Base-by-base conservation (phyloP, 1,284 basidiomycete genomes). In the Puccinia coronata region DNA sequence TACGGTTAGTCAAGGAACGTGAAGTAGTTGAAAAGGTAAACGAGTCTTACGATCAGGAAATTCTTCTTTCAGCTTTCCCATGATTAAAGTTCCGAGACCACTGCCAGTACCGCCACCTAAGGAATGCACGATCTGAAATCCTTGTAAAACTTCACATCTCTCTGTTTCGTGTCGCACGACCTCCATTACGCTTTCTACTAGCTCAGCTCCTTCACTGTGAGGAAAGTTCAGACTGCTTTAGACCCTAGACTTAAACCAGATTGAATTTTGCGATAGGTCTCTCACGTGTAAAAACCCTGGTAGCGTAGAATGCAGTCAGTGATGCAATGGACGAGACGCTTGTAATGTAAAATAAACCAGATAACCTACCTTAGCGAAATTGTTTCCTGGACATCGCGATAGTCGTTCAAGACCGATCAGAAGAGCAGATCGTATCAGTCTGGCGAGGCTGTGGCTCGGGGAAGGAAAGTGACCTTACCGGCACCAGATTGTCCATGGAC, bases 51-150 rank as follows among this genome's bases (percentile, higher is more conserved):
- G 90, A 83, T 86, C 86, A 12, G 86, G 86, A 83, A 82, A 86
- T 82, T 86, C 85, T 80, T 86, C 85, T 67, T 85, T 84, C 80
- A 86, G 83, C 84, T 86, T 86, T 83, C 84, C 85, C 82, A 86
- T 83, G 79, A 86, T 83, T 49, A 85, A 83, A 14, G 86, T 86
- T 75, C 86, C 86, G 82, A 86, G 84, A 71, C 86, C 86, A 77
- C 86, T 84, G 80, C 86, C 86, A 49, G 86, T 86, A 81, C 86
- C 86, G 83, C 86, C 86, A 82, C 86, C 86, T 76, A 86, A 83
- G 59, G 85, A 86, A 83, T 86, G 86, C 63, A 84, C 83, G 61
- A 86, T 83, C 83, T 86, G 86, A 84, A 86, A 86, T 55, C 86
- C 86, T 82, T 86, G 86, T 67, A 86, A 84, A 84, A 86, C 84